These are phyloP conservation scores for Oryza brachyantha DNA, from an alignment of 176 grass and related monocot species.

Conservation along the genomic window DNA sequence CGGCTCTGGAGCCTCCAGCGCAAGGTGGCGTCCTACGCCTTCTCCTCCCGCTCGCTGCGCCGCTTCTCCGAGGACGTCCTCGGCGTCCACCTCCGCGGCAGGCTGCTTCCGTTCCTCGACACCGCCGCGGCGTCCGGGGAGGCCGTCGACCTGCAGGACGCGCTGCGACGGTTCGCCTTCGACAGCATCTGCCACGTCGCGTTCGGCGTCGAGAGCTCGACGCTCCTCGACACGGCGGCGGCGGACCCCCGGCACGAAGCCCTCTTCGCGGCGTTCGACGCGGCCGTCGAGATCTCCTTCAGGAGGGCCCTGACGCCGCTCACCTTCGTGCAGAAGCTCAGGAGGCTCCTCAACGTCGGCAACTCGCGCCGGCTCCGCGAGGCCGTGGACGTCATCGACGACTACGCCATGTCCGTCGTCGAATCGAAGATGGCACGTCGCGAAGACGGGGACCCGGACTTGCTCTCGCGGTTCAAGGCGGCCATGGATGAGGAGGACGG, in stretches of 20 bases:
- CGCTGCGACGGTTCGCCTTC: constrained; percentile 62
- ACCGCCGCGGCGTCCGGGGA: constrained; percentile 21
- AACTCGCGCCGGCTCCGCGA: constrained; percentile 47
- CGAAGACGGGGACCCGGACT: constrained; percentile 28
- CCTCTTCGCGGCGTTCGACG: constrained; percentile 62
- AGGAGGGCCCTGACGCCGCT: constrained; percentile 31
- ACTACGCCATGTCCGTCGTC: constrained; percentile 50
- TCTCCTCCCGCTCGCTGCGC: constrained; percentile 49
- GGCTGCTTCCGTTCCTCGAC: constrained; percentile 43
- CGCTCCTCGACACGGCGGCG: background rate
- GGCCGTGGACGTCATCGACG: constrained; percentile 41
- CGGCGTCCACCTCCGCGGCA: constrained; percentile 5
- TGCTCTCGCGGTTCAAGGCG: constrained; percentile 70
- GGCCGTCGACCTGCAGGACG: constrained; percentile 58
- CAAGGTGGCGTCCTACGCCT: constrained; percentile 54
- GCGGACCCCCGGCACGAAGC: background rate
- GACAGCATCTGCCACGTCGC: constrained; percentile 60
- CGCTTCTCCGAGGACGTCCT: constrained; percentile 41
- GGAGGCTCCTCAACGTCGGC: constrained; percentile 48
- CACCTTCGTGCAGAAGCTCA: constrained; percentile 36
- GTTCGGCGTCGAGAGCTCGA: constrained; percentile 50
- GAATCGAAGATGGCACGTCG: constrained; percentile 25
- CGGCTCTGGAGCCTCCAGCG: constrained; percentile 53
- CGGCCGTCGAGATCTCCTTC: constrained; percentile 54
- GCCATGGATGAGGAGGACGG: constrained; percentile 55